Percentiles rank a stretch among this genome's conserved stretches.
These are phyloP conservation scores for Recurvomyces mirabilis DNA, from an alignment of 495 filamentous ascomycete species.

Conservation along the genomic window DNA sequence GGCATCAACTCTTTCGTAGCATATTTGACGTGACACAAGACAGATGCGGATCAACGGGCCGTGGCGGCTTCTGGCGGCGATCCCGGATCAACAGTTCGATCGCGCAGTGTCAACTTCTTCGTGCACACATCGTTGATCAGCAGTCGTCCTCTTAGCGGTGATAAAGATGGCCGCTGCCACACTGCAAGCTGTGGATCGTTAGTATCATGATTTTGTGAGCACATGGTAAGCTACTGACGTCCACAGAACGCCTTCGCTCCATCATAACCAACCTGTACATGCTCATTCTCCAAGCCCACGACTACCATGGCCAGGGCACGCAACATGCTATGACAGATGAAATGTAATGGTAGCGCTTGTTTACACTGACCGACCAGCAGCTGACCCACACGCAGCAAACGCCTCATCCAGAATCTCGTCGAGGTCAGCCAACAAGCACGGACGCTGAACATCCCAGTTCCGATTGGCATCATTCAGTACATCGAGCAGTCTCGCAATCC, in stretches of 20 bases:
- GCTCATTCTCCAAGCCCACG: constrained; percentile 63
- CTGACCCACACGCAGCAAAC: constrained; percentile 29
- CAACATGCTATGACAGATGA: constrained; percentile 49
- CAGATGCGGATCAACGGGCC: no score
- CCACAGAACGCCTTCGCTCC: constrained; percentile 23
- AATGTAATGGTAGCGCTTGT: constrained; percentile 39
- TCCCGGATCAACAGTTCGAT: no score
- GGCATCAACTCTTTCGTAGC: no score
- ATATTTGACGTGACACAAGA: no score
- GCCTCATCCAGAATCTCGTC: constrained; percentile 35
- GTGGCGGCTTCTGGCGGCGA: no score
- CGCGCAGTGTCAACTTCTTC: no score
- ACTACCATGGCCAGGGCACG: constrained; percentile 52
- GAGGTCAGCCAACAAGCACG: constrained; percentile 35
- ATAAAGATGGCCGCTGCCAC: constrained; percentile 27
- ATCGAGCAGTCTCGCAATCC: constrained; percentile 90
- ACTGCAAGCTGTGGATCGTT: constrained; percentile 42
- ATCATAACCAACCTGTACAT: constrained; percentile 83
- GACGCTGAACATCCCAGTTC: constrained; percentile 44
- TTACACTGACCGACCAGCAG: constrained; percentile 26
- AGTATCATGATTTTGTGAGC: no score
- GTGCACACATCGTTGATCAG: no score
- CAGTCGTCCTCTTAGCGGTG: no score
- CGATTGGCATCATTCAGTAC: constrained; percentile 86
- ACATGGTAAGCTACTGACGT: no score